A percentile compares a stretch with the other conserved stretches of the same genome.
Conservation (phyloP, 1,284 basidiomycete genomes). For the Heterobasidion occidentale region DNA sequence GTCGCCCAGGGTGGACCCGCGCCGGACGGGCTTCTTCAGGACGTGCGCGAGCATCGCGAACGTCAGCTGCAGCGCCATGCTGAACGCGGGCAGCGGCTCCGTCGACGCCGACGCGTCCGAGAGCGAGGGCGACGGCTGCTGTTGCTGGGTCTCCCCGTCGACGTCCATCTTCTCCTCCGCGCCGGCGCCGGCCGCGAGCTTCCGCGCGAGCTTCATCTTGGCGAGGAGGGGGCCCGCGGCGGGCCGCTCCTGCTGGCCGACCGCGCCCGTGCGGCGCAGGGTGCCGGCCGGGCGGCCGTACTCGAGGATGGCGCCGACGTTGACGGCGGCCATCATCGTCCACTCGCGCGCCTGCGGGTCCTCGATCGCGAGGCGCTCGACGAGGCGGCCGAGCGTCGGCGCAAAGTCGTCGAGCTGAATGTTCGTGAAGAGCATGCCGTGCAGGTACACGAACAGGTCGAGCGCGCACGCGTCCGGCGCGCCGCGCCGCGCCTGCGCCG, state of each 20-base stretch:
- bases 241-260: slow-evolving; percentile 23
- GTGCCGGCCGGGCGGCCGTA: slow-evolving; percentile 78
- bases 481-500: slow-evolving; percentile 64
- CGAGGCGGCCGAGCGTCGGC: slow-evolving; percentile 73
- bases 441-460: slow-evolving; percentile 86
- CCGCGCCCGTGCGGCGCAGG: slow-evolving; percentile 50
- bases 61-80: slow-evolving; percentile 69
- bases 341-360: slow-evolving; percentile 82
- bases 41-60: slow-evolving; percentile 73
- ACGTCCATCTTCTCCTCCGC: slow-evolving; percentile 61
- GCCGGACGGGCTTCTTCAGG: slow-evolving; percentile 40
- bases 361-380: slow-evolving; percentile 80
- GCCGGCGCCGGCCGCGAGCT: slow-evolving; percentile 20
- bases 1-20: not conserved
- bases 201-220: slow-evolving; percentile 27
- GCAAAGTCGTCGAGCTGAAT: slow-evolving; percentile 90
- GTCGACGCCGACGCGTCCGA: slow-evolving; percentile 24
- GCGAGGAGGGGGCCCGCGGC: slow-evolving; percentile 16
- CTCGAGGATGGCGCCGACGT: slow-evolving; percentile 79
- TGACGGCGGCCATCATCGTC: slow-evolving; percentile 92
- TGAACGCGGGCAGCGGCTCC: slow-evolving; percentile 58
- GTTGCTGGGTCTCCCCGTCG: slow-evolving; percentile 33
- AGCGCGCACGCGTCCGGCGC: slow-evolving; percentile 70
- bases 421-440: slow-evolving; percentile 94
- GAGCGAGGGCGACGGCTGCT: slow-evolving; percentile 25